phyloP scores from a whole-genome alignment of 495 filamentous ascomycete genomes.

The Podospora conica region DNA sequence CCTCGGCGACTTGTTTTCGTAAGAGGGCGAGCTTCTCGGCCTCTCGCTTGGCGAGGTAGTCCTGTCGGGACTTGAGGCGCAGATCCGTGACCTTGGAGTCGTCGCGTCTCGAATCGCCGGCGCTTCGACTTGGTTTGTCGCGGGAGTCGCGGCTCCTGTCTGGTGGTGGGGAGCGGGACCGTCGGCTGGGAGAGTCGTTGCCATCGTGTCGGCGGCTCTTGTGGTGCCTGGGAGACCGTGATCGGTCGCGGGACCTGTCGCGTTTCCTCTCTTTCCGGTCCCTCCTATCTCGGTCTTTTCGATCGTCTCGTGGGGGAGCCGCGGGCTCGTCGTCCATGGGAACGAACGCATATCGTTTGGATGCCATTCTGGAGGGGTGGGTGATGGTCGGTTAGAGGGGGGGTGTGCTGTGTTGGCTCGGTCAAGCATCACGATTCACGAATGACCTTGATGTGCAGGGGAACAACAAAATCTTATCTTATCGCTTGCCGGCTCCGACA shows the following conservation, averaged over 20 bases:
- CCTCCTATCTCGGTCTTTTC: constrained; percentile 47
- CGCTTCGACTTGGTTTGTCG: not conserved
- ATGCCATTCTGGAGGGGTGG: constrained; percentile 30
- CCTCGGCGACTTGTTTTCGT: constrained; percentile 87
- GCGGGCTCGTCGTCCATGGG: constrained; percentile 74
- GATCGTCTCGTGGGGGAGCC: constrained; percentile 46
- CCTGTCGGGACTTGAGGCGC: constrained; percentile 75
- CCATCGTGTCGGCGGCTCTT: constrained; percentile 27
- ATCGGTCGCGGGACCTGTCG: constrained; percentile 35
- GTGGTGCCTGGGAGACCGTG: constrained; percentile 25
- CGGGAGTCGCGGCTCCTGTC: constrained; percentile 10
- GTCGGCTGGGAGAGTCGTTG: constrained; percentile 24
- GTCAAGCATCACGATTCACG: not conserved
- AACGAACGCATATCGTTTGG: constrained; percentile 72
- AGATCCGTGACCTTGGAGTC: constrained; percentile 63
- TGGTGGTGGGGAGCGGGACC: constrained; percentile 18
- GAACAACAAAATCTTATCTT: constrained; percentile 25
- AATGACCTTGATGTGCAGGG: not conserved
- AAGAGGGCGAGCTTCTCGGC: constrained; percentile 76
- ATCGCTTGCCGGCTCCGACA: constrained; percentile 8
- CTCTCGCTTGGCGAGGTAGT: constrained; percentile 91
- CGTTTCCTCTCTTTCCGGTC: constrained; percentile 51
- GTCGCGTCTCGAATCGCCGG: constrained; percentile 15
- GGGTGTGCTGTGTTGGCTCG: not conserved
- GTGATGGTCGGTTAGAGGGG: not conserved